phyloP scores from a whole-genome alignment of 2,329 filamentous ascomycete species.

The Trichoderma hamatum region DNA sequence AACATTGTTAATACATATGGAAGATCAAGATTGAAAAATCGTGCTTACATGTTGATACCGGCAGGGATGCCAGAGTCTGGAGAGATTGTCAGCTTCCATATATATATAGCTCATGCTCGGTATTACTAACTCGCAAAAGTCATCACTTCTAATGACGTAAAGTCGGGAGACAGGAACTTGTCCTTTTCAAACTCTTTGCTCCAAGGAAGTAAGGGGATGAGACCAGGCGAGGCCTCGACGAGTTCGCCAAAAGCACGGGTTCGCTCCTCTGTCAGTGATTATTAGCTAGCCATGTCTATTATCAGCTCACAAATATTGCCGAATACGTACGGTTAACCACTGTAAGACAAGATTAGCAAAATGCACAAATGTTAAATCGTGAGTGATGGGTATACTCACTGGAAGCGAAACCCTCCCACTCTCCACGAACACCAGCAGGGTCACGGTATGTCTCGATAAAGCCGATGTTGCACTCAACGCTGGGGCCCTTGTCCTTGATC shows the following conservation, averaged over 20 bases:
- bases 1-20: conserved; percentile 26
- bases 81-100: conserved; percentile 38
- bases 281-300: not conserved
- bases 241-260: conserved; percentile 86
- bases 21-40: not conserved
- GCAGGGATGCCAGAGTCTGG: conserved; percentile 65
- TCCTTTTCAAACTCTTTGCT: conserved; percentile 89
- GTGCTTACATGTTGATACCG: conserved; percentile 63
- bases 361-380: not conserved
- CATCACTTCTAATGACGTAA: conserved; percentile 90
- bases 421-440: conserved; percentile 76
- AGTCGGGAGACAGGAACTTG: conserved; percentile 92
- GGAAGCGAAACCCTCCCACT: conserved; percentile 85
- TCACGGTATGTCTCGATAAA: conserved; percentile 88
- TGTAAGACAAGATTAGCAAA: conserved; percentile 31
- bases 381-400: conserved; percentile 37
- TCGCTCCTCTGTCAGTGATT: conserved; percentile 62
- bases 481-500: conserved; percentile 81
- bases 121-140: conserved; percentile 60
- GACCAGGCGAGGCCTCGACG: conserved; percentile 75
- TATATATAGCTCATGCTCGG: not conserved
- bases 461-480: conserved; percentile 78
- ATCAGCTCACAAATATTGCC: not conserved
- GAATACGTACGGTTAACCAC: conserved; percentile 67
- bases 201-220: conserved; percentile 93